Base-by-base conservation (phyloP, 2,329 filamentous ascomycete species). In the Penicillium verrucosum region DNA sequence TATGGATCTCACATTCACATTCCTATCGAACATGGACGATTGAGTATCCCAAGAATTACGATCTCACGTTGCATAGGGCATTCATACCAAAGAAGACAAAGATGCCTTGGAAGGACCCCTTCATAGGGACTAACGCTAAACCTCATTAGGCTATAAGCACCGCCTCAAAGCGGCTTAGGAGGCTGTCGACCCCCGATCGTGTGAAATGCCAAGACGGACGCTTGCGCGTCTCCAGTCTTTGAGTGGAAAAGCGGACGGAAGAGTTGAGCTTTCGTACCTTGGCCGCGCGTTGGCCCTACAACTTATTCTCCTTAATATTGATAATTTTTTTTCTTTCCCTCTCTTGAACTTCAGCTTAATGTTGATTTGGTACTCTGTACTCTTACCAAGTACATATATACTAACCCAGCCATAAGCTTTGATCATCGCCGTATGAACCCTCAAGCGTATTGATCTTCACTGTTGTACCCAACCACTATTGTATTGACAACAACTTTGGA, bases 181-280 rank as follows among this genome's bases (percentile, higher is more conserved):
- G 56, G 60, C 64, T 65, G 67, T 70, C 63, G 68, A 66, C 64
- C 68, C 68, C 68, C 64, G 64, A 70, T 71, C 68, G 61, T 59
- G 60, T 57, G 36, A 60, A 54, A 51, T 65, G 70, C 70, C 71
- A 73, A 73, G 71, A 70, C 67, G 69, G 67, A 69, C 64, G 70
- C 70, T 73, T 73, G 71, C 71, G 71, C 70, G 71, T 73, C 70
- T 73, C 69, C 70, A 52, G 48, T 42, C 42, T 67, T 63, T 67
- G 64, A 59, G 40, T 55, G 45, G 43, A 56, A 57, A 55, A 54
- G 29, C 47, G 37, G 14, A 43, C 30, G 11, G 45, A 21, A 32
- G 16, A 56, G 18, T 30, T 32, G 29, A 37, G 42, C 25, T 47
- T 58, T 48, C 42, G 50, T 52, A 45, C 32, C 45, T 40, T 52